These are phyloP conservation scores for Neurospora tetraspora DNA, from an alignment of 495 filamentous ascomycete species.

Conservation along the genomic window DNA sequence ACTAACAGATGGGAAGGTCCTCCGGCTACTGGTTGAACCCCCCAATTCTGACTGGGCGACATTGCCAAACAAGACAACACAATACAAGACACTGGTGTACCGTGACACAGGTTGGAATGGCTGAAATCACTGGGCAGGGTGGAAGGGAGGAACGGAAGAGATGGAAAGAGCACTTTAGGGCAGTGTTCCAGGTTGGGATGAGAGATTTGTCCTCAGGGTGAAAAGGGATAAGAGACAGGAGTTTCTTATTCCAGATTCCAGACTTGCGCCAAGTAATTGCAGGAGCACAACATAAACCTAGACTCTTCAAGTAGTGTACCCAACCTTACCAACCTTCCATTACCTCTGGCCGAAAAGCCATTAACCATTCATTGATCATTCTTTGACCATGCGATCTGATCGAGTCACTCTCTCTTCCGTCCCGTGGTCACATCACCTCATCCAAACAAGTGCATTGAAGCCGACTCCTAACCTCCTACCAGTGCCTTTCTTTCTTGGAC, in stretches of 20 bases:
- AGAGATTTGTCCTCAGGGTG: neutral
- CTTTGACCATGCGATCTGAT: neutral
- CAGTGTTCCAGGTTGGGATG: neutral
- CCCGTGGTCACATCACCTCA: neutral
- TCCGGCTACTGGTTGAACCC: neutral
- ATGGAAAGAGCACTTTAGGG: neutral
- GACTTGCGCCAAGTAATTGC: neutral
- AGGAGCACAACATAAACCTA: neutral
- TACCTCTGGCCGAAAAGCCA: neutral
- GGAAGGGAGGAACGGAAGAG: neutral
- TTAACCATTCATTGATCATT: neutral
- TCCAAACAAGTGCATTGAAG: neutral
- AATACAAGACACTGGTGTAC: slow-evolving; percentile 1
- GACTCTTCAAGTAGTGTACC: neutral
- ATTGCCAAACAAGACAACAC: slow-evolving; percentile 8
- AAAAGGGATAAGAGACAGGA: neutral
- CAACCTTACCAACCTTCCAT: neutral
- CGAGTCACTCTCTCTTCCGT: neutral
- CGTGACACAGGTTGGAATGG: neutral
- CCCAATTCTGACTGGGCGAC: slow-evolving; percentile 17
- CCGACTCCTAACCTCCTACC: neutral
- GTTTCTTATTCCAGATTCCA: neutral
- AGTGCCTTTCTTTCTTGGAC: neutral
- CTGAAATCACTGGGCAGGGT: neutral
- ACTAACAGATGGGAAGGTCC: neutral